Evolutionary conservation across 2,329 filamentous ascomycete genomes (phyloP).

Genomic region (Phialophora chinensis): DNA sequence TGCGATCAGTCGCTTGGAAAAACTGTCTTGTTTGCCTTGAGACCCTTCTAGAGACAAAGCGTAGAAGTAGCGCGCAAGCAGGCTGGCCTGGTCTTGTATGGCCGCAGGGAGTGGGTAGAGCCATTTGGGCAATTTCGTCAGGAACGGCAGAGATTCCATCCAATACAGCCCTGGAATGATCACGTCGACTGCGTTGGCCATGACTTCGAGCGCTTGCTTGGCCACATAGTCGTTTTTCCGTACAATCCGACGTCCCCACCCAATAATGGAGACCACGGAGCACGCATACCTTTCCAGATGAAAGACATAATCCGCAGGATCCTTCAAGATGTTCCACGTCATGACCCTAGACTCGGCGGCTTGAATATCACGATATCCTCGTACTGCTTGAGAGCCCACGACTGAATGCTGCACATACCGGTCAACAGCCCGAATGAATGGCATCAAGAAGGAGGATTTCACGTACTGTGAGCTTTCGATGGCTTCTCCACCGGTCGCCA

Average conservation of each 20-base stretch:
- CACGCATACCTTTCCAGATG: constrained; percentile 51
- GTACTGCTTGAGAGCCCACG: constrained; percentile 62
- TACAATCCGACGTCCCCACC: constrained; percentile 47
- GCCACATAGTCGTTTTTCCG: constrained; percentile 59
- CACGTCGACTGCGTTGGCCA: constrained; percentile 30
- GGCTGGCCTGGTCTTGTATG: background rate
- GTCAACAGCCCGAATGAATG: no score
- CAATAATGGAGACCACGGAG: constrained; percentile 50
- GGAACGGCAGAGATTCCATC: constrained; percentile 38
- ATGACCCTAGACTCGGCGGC: constrained; percentile 64
- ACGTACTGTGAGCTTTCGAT: constrained; percentile 54
- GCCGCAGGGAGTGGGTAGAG: constrained; percentile 3
- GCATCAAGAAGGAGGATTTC: no score
- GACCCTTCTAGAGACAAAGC: constrained; percentile 58
- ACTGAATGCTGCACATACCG: constrained; percentile 38
- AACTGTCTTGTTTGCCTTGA: constrained; percentile 46
- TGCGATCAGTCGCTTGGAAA: constrained; percentile 56
- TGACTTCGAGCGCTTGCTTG: constrained; percentile 26
- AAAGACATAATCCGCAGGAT: constrained; percentile 46
- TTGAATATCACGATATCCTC: constrained; percentile 60
- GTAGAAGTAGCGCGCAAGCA: constrained; percentile 53
- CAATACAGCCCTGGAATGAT: constrained; percentile 31
- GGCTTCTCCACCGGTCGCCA: constrained; percentile 46
- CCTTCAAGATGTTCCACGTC: constrained; percentile 49
- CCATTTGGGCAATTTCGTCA: constrained; percentile 57